Base-by-base conservation (phyloP, 208 protist species). In the Wallacemonas sp. region DNA sequence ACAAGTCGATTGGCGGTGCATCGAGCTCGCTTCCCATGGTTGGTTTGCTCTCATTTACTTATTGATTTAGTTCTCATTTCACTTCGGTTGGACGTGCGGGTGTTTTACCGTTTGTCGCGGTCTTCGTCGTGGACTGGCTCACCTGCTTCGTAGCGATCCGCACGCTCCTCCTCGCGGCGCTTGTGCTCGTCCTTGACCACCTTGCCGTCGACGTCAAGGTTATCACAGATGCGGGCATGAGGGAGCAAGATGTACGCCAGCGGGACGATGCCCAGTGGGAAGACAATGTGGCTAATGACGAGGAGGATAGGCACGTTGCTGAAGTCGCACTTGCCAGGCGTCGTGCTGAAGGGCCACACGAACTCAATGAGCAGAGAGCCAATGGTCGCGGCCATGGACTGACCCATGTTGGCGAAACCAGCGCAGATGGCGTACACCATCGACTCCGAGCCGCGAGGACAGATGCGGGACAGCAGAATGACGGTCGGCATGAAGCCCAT, bases 401-500 rank as follows among this genome's bases (percentile, higher is more conserved):
- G 68, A 23, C 78, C 78, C 41, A 79, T 44, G 62, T 79, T 80
- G 34, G 52, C 33, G 27, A 75, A 80, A 23, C 64, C 78, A n/a
- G 78, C 78, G 29, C 80, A 62, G 34, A 84, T 64, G 6, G 78
- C 62, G 61, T 80, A 84, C 65, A 80, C 74, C 21, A 65, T 80
- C 38, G 66, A 68, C 57, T 84, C 78, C n/a, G 54, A 76, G 44
- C 78, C 78, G 30, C 74, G 57, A 2, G 78, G 78, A 46, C 78
- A 84, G 44, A 84, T 36, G 9, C 61, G 65, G 14, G 78, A 75
- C 26, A 81, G 34, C 49, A 85, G 67, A 19, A 85, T 52, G 27
- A 74, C 65, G 27, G 67, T 69, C 8, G 78, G 78, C 78, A 85
- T 85, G 60, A 57, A 85, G 64, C 57, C 66, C 32, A 85, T 61